Evolutionary conservation across 352 stramenopile genomes (phyloP), one percentile per base, ranked within the genome.

Genomic region (Globisporangium orthogonon): DNA sequence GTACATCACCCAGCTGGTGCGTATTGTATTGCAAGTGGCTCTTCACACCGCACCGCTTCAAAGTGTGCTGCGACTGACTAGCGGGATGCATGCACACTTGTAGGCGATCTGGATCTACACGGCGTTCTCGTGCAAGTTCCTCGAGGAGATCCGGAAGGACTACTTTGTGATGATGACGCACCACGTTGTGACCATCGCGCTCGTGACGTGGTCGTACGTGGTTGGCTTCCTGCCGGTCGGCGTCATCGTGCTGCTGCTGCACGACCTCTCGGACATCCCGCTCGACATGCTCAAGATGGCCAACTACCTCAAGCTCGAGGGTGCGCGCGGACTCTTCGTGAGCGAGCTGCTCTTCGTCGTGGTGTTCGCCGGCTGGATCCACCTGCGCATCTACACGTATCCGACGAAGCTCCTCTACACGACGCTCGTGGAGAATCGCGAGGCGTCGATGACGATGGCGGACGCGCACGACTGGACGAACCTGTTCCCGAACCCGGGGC

Each of bases 121-220:
- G 18, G 86, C 82, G 29, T 96, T 96, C 57, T 92, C 80, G 58
- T 94, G 84, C 67, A 91, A 93, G 57, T 96, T 90, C 60, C 58
- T 96, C 31, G 86, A 96, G 62, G 84, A 92, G 61, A 85, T 91
- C 50, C 82, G 83, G 51, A 94, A 94, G 67, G 86, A 96, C 55
- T 94, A 94, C 68, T 62, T 94, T 48, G 84, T 94, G 29, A 96
- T 96, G 85, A 95, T 96, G 85, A 84, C 84, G 2, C 86, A 95
- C 67, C 86, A 95, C 62, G 76, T 92, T 31, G 80, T 94, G 41
- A 96, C 86, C 2, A 92, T 95, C 50, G 77, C 82, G 35, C 73
- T 96, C 23, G 80, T 96, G 31, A 89, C 76, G 23, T 93, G 83
- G 81, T 93, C 80, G 46, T 94, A 90, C 66, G 70, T 71, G 1